These are phyloP conservation scores for Crithidia expoeki DNA, from an alignment of 208 protist species.

Conservation along the genomic window DNA sequence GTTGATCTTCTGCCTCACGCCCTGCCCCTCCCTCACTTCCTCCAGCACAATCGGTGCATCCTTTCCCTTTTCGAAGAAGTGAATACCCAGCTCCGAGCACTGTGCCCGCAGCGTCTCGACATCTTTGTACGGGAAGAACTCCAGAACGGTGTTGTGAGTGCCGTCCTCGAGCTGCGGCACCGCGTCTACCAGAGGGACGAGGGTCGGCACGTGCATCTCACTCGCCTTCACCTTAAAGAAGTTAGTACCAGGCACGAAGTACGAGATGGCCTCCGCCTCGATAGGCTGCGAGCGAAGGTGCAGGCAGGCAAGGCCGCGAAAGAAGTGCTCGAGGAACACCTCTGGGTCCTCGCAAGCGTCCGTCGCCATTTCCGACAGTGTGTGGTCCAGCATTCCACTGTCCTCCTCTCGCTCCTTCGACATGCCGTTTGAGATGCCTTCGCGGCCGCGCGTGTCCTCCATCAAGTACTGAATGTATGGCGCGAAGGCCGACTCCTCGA, in stretches of 20 bases:
- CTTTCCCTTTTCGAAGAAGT: constrained; percentile 38
- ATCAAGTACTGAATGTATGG: constrained; percentile 82
- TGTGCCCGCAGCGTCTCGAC: constrained; percentile 43
- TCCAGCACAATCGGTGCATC: constrained; percentile 25
- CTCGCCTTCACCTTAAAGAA: constrained; percentile 85
- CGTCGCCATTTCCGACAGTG: constrained; percentile 83
- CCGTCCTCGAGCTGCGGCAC: constrained; percentile 82
- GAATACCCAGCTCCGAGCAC: constrained; percentile 56
- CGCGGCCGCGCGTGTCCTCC: constrained; percentile 84
- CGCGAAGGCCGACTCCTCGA: constrained; percentile 70
- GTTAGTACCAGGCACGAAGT: constrained; percentile 75
- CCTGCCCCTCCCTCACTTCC: constrained; percentile 12
- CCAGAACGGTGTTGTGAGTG: constrained; percentile 74
- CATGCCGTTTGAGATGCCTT: constrained; percentile 80
- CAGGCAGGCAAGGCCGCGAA: constrained; percentile 69
- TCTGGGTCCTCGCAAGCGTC: constrained; percentile 88
- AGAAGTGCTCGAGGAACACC: constrained; percentile 81
- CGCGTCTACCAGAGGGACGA: constrained; percentile 83
- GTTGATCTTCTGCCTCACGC: constrained; percentile 27
- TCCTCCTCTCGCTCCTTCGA: constrained; percentile 78
- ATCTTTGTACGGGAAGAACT: constrained; percentile 72
- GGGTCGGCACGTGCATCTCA: constrained; percentile 87
- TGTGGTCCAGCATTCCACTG: constrained; percentile 72
- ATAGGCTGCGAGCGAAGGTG: constrained; percentile 80
- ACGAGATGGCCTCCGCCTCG: constrained; percentile 60